These are phyloP conservation scores for Macrophomina tecta DNA, from an alignment of 2,329 filamentous ascomycete species.

Conservation along the genomic window DNA sequence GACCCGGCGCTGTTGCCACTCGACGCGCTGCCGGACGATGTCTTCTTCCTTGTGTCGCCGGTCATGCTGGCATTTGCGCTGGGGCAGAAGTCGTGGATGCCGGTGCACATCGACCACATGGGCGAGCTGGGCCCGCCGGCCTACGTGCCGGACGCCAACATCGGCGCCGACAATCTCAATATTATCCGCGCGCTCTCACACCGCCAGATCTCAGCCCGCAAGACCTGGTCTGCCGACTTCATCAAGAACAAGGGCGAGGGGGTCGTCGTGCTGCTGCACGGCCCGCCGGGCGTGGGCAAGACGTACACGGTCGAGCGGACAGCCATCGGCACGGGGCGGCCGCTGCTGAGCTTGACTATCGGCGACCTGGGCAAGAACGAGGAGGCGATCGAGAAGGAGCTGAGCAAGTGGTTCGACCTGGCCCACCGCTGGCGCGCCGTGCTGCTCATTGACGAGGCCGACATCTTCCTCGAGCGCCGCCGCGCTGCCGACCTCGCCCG, in stretches of 20 bases:
- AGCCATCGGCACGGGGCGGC: constrained; percentile 1
- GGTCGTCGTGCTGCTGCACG: constrained; percentile 25
- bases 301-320: constrained; percentile 25
- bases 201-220: constrained; percentile 15
- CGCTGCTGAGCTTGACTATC: constrained; percentile 16
- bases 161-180: constrained; percentile 12
- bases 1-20: background rate
- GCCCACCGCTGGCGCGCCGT: constrained; percentile 28
- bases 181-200: constrained; percentile 25
- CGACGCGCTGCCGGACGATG: constrained; percentile 7
- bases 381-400: constrained; percentile 29
- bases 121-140: background rate
- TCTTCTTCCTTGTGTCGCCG: constrained; percentile 21
- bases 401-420: constrained; percentile 29
- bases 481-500: constrained; percentile 54
- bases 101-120: constrained; percentile 24
- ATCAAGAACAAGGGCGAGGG: constrained; percentile 28
- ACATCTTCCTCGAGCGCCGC: constrained; percentile 58
- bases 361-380: constrained; percentile 29
- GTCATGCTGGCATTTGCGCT: constrained; percentile 26
- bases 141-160: constrained; percentile 17
- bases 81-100: constrained; percentile 16
- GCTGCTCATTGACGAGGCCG: constrained; percentile 29
- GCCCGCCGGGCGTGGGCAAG: constrained; percentile 25
- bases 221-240: constrained; percentile 24